Percentiles rank a stretch among this genome's conserved stretches.
These are phyloP conservation scores for Tolypocladium pustulatum DNA, from an alignment of 2,329 filamentous ascomycete genomes.

Conservation along the genomic window DNA sequence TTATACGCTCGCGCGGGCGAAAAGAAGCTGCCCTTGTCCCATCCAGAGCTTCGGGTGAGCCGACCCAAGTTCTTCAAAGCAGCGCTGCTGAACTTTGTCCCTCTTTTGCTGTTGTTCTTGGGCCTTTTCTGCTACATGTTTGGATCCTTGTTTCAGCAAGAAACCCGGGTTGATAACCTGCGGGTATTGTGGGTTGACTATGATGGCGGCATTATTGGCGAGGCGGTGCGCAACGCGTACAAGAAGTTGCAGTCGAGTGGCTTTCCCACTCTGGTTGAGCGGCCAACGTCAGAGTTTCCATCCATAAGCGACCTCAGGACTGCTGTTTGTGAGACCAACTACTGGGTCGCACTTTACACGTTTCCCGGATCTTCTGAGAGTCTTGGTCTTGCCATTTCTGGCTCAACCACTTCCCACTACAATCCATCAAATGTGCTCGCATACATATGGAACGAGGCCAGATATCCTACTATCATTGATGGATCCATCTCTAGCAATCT, in stretches of 20 bases:
- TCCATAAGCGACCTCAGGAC: slow-evolving; percentile 2
- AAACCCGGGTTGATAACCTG: slow-evolving; percentile 7
- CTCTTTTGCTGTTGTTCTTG: slow-evolving; percentile 29
- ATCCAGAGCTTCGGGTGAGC: slow-evolving; percentile 3
- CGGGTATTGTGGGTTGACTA: slow-evolving; percentile 13
- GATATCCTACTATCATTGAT: slow-evolving; percentile 8
- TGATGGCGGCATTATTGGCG: slow-evolving; percentile 11
- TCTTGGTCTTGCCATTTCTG: slow-evolving; percentile 5
- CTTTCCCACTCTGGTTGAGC: slow-evolving; percentile 10
- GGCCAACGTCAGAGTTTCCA: slow-evolving; percentile 3
- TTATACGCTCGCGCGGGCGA: slow-evolving; percentile 9
- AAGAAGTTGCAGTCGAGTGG: slow-evolving; percentile 4
- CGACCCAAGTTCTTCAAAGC: slow-evolving; percentile 8
- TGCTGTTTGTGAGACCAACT: slow-evolving; percentile 7
- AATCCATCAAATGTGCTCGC: slow-evolving; percentile 6
- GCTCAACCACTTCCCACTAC: slow-evolving; percentile 4
- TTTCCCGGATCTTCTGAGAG: slow-evolving; percentile 4
- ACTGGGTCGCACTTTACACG: slow-evolving; percentile 11
- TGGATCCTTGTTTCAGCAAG: slow-evolving; percentile 10
- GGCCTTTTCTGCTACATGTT: slow-evolving; percentile 12
- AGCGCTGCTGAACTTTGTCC: slow-evolving; percentile 7
- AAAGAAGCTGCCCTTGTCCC: slow-evolving; percentile 1
- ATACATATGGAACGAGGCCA: slow-evolving; percentile 11
- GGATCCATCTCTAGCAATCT: slow-evolving; percentile 6
- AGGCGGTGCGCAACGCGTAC: slow-evolving; percentile 11